Evolutionary conservation across 768 basidiomycete genomes (phyloP).

Genomic region (Porpolomopsis calyptriformis): DNA sequence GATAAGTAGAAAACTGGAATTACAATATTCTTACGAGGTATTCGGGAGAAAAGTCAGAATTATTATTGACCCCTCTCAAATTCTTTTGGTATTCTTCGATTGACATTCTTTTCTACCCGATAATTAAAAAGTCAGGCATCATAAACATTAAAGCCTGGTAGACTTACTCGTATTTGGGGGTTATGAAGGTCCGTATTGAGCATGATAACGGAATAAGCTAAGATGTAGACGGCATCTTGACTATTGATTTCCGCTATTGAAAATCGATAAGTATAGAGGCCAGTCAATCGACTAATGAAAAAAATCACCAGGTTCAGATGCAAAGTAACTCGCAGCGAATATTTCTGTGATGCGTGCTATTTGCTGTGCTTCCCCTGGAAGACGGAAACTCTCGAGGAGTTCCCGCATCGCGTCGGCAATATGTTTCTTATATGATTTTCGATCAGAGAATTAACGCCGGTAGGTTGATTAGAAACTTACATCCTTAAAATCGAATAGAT

Average conservation of each 20-base stretch:
- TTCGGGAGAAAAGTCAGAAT: constrained; percentile 70
- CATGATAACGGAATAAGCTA: constrained; percentile 95
- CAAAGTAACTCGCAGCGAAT: constrained; percentile 87
- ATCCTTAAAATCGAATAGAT: constrained; percentile 79
- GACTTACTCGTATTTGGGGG: constrained; percentile 75
- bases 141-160: neutral
- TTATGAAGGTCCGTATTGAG: constrained; percentile 96
- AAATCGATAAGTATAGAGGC: constrained; percentile 2
- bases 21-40: constrained; percentile 52
- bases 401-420: constrained; percentile 95
- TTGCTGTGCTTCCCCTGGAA: constrained; percentile 93
- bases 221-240: constrained; percentile 87
- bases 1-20: neutral
- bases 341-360: constrained; percentile 90
- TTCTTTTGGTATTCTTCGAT: constrained; percentile 91
- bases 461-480: constrained; percentile 34
- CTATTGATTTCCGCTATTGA: constrained; percentile 72
- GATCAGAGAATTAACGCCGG: constrained; percentile 1
- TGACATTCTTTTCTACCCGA: constrained; percentile 84
- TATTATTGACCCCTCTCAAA: constrained; percentile 84
- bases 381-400: constrained; percentile 81
- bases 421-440: constrained; percentile 54
- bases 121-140: neutral
- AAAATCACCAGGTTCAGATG: constrained; percentile 60
- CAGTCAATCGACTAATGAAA: neutral